Percentiles rank a stretch among this genome's conserved stretches.
phyloP scores from a whole-genome alignment of 768 basidiomycete genomes.

The Trametes elegans region DNA sequence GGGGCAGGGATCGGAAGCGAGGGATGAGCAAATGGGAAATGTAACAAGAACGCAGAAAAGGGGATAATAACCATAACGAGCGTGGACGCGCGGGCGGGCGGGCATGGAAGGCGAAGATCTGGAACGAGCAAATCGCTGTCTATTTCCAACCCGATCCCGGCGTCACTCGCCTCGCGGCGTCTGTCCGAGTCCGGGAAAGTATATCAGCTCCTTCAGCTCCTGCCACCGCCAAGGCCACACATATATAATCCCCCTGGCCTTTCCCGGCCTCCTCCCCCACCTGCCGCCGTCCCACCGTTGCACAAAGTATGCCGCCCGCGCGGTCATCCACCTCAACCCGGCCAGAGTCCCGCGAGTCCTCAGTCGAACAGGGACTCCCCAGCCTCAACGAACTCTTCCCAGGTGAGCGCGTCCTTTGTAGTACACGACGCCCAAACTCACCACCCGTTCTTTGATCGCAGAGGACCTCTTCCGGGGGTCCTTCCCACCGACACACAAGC shows the following conservation, averaged over 20 bases:
- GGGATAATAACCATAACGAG: background rate
- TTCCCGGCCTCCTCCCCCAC: background rate
- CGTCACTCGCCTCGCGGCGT: background rate
- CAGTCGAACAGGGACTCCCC: conserved; percentile 15
- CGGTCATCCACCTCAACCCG: background rate
- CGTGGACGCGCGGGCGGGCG: background rate
- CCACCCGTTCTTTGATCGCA: background rate
- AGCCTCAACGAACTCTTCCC: conserved; percentile 28
- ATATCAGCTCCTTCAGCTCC: background rate
- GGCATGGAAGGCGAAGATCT: conserved; percentile 13
- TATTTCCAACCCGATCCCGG: conserved; percentile 8
- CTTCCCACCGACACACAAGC: background rate
- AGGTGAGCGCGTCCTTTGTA: conserved; percentile 1
- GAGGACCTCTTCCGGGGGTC: conserved; percentile 18
- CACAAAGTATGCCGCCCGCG: conserved; percentile 2
- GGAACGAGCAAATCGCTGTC: conserved; percentile 13
- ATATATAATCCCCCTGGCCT: background rate
- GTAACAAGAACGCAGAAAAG: background rate
- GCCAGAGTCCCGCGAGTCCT: background rate
- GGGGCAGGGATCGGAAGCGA: background rate
- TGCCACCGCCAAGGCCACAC: conserved; percentile 4
- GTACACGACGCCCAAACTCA: background rate
- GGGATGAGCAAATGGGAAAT: background rate
- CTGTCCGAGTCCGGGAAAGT: background rate
- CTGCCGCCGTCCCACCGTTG: background rate